Conservation (phyloP, 148 eudicot genomes). For the Vaccinium vitisidaea region DNA sequence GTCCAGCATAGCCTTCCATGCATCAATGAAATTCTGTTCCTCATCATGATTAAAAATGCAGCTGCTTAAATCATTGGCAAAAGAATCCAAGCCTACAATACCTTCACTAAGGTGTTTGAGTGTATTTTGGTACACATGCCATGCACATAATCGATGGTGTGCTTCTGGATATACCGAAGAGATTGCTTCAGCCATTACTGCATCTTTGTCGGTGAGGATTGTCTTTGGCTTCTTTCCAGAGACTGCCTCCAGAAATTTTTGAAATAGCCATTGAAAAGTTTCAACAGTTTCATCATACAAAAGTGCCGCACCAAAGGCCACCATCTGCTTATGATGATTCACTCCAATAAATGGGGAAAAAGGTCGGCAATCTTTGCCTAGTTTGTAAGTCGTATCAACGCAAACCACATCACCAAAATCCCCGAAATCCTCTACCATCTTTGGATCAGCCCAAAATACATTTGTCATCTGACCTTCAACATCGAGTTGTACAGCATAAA, state of each 20-base stretch:
- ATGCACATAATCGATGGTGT: slow-evolving; percentile 34
- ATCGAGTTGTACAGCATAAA: slow-evolving; percentile 33
- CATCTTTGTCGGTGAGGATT: slow-evolving; percentile 27
- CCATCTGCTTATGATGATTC: slow-evolving; percentile 33
- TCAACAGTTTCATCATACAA: slow-evolving; percentile 35
- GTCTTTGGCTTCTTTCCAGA: slow-evolving; percentile 35
- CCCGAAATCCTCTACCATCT: slow-evolving; percentile 36
- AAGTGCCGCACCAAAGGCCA: slow-evolving; percentile 31
- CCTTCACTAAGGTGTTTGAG: slow-evolving; percentile 20
- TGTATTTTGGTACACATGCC: slow-evolving; percentile 31
- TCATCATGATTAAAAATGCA: slow-evolving; percentile 23
- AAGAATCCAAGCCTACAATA: slow-evolving; percentile 17
- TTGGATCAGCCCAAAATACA: slow-evolving; percentile 33
- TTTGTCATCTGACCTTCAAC: slow-evolving; percentile 30
- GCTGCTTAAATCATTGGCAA: slow-evolving; percentile 16
- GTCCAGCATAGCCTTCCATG: slow-evolving; percentile 24
- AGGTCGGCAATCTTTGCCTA: slow-evolving; percentile 28
- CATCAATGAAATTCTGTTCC: slow-evolving; percentile 26
- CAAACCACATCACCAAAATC: slow-evolving; percentile 32
- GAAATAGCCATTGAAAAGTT: slow-evolving; percentile 37
- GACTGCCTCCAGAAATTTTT: slow-evolving; percentile 31
- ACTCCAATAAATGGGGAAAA: slow-evolving; percentile 30
- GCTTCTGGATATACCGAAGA: slow-evolving; percentile 22
- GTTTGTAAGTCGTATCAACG: slow-evolving; percentile 32
- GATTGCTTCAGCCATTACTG: slow-evolving; percentile 24